Conservation (phyloP, 495 filamentous ascomycete genomes). For the Podospora appendiculata region DNA sequence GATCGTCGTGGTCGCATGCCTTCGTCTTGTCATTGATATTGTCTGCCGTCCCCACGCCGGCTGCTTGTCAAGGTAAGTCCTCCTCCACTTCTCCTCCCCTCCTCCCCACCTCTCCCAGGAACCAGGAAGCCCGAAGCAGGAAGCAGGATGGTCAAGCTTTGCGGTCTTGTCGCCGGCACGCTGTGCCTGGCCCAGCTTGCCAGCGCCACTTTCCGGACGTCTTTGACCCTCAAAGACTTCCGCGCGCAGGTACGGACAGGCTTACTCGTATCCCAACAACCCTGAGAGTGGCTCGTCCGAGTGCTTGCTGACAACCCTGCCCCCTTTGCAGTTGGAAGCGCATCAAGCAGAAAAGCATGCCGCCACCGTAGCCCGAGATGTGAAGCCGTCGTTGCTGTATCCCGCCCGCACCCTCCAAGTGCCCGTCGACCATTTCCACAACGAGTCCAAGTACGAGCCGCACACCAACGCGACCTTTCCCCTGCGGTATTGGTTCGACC, state of each 20-base stretch:
- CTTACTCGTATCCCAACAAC: no score
- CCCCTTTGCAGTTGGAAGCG: background rate
- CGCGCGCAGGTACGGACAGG: constrained; percentile 5
- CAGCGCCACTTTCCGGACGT: constrained; percentile 8
- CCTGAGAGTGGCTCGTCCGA: no score
- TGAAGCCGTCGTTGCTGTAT: constrained; percentile 11
- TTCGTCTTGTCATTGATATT: background rate
- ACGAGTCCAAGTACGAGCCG: constrained; percentile 61
- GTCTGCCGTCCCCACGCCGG: background rate
- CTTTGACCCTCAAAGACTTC: constrained; percentile 8
- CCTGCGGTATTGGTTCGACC: constrained; percentile 69
- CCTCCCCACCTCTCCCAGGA: background rate
- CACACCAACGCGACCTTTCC: constrained; percentile 52
- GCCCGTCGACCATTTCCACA: constrained; percentile 70
- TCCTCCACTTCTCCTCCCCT: background rate
- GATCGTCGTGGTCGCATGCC: no score
- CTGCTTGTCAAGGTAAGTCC: background rate
- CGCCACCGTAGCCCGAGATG: background rate
- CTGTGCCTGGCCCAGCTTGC: constrained; percentile 6
- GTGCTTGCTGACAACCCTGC: background rate
- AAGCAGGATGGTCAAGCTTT: constrained; percentile 6
- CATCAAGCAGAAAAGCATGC: background rate
- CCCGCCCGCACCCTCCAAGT: constrained; percentile 51
- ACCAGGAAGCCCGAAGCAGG: background rate
- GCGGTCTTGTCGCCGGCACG: constrained; percentile 2